phyloP scores from a whole-genome alignment of 495 filamentous ascomycete species.

The Trichoderma virens region DNA sequence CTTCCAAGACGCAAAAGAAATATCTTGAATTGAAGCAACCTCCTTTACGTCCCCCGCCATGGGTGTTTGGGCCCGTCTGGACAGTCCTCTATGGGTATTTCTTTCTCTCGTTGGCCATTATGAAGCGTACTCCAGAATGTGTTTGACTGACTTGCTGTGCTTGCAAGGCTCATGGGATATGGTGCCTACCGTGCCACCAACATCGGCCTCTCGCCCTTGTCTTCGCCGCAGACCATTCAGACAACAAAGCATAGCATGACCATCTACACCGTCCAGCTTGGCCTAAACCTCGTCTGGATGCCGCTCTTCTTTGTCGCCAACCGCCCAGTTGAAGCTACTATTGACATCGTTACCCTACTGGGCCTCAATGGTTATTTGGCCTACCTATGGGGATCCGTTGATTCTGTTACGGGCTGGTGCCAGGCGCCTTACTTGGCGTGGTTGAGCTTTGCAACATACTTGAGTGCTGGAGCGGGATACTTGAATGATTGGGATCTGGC shows the following conservation, averaged over 20 bases:
- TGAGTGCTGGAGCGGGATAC: conserved; percentile 62
- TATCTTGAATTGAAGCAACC: conserved; percentile 71
- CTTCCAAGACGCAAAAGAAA: conserved; percentile 48
- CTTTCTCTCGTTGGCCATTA: background rate
- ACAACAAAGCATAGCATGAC: conserved; percentile 52
- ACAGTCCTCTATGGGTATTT: conserved; percentile 63
- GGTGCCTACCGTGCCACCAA: conserved; percentile 60
- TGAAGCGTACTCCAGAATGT: background rate
- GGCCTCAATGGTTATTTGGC: conserved; percentile 63
- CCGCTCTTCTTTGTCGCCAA: conserved; percentile 78
- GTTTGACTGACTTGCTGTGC: too few species aligned
- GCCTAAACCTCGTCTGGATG: conserved; percentile 84
- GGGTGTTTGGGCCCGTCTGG: conserved; percentile 80
- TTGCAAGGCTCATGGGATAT: conserved; percentile 71
- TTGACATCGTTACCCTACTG: conserved; percentile 64
- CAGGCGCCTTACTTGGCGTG: conserved; percentile 74
- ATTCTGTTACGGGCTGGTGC: conserved; percentile 61
- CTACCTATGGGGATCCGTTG: conserved; percentile 66
- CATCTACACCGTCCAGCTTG: conserved; percentile 78
- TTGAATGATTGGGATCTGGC: conserved; percentile 64
- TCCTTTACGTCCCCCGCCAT: conserved; percentile 67
- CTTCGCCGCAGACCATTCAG: conserved; percentile 21
- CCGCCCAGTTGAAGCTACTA: conserved; percentile 62
- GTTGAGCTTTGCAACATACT: conserved; percentile 77
- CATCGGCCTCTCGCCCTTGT: conserved; percentile 43